A percentile compares a stretch with the other conserved stretches of the same genome.
phyloP scores from a whole-genome alignment of 768 basidiomycete species.

The Lentinus tigrinus region DNA sequence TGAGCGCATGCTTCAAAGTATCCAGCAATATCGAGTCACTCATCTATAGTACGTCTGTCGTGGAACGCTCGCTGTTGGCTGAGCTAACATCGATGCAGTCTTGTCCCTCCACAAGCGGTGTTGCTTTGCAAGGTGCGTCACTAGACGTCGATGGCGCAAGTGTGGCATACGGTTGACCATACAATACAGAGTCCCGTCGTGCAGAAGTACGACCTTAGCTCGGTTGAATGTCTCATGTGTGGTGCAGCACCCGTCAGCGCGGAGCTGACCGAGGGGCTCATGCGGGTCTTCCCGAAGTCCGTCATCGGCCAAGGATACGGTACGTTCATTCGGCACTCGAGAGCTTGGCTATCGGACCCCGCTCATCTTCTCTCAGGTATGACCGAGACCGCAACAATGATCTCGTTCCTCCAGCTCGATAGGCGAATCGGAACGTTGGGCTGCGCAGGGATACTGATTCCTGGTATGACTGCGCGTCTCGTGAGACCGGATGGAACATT shows the following conservation, averaged over 20 bases:
- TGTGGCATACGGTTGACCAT: too few species aligned
- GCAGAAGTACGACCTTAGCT: conserved; percentile 30
- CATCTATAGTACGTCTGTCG: conserved; percentile 22
- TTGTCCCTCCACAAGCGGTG: conserved; percentile 32
- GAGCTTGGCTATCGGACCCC: neutral
- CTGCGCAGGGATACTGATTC: conserved; percentile 43
- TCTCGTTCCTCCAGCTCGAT: conserved; percentile 47
- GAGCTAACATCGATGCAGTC: conserved; percentile 10
- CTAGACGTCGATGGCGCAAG: too few species aligned
- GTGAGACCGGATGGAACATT: conserved; percentile 55
- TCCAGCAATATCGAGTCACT: conserved; percentile 25
- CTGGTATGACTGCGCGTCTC: conserved; percentile 54
- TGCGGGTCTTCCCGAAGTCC: conserved; percentile 48
- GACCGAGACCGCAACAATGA: conserved; percentile 61
- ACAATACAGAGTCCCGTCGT: conserved; percentile 19
- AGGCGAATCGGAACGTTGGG: conserved; percentile 52
- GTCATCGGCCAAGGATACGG: conserved; percentile 60
- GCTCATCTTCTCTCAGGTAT: conserved; percentile 41
- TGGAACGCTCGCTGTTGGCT: neutral
- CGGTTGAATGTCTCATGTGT: conserved; percentile 25
- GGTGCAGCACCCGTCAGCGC: conserved; percentile 33
- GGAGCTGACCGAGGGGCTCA: conserved; percentile 38
- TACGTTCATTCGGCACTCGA: conserved; percentile 19
- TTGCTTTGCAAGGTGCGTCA: conserved; percentile 30
- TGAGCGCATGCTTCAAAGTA: conserved; percentile 18